phyloP scores from a whole-genome alignment of 75 land plant species.

The Pinus taeda region DNA sequence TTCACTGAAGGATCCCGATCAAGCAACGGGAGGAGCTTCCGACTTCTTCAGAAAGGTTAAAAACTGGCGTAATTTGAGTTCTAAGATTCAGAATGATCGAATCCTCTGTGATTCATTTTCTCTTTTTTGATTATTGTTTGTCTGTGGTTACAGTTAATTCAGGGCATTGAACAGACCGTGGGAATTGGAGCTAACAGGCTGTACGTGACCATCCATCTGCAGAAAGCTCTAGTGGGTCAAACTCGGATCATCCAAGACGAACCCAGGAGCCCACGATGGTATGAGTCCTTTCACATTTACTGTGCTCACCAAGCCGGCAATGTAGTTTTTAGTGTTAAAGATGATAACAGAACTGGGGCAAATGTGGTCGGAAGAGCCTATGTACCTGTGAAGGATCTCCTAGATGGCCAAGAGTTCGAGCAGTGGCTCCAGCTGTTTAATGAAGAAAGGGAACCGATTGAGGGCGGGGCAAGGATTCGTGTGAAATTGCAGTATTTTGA shows the following conservation, averaged over 20 bases:
- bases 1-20: slow-evolving; percentile 22
- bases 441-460: slow-evolving; percentile 39
- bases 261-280: slow-evolving; percentile 67
- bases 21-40: slow-evolving; percentile 33
- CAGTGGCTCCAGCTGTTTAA: slow-evolving; percentile 48
- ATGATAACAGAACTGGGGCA: slow-evolving; percentile 69
- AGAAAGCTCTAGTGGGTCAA: slow-evolving; percentile 69
- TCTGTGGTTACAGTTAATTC: slow-evolving; percentile 36
- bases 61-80: background rate
- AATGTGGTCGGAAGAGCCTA: slow-evolving; percentile 76
- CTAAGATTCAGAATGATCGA: too few species aligned
- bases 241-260: slow-evolving; percentile 59
- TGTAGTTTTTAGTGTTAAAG: slow-evolving; percentile 66
- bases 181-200: slow-evolving; percentile 47
- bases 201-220: slow-evolving; percentile 85
- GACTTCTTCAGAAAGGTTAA: slow-evolving; percentile 69
- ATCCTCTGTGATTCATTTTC: too few species aligned
- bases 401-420: slow-evolving; percentile 49
- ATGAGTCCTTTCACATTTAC: slow-evolving; percentile 87
- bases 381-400: slow-evolving; percentile 58
- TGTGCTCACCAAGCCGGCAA: slow-evolving; percentile 67
- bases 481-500: slow-evolving; percentile 58
- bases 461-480: slow-evolving; percentile 40
- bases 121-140: background rate
- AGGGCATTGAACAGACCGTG: slow-evolving; percentile 52